Conservation (phyloP, 163 green algal genomes). For the Prototheca cutis region DNA sequence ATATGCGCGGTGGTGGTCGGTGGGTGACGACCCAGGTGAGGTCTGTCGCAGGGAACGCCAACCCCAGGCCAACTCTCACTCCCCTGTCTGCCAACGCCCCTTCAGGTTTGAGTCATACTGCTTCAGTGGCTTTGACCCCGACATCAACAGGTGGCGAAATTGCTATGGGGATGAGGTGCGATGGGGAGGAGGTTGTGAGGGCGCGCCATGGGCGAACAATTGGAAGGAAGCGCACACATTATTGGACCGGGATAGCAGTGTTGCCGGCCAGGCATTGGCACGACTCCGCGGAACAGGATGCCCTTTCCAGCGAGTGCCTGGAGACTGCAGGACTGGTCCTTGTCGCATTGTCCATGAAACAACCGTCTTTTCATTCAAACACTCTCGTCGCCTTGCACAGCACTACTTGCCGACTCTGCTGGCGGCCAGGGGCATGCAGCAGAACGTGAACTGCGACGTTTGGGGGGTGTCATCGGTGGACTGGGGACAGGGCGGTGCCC, state of each 20-base stretch:
- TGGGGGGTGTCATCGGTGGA: slow-evolving; percentile 16
- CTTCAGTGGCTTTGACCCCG: slow-evolving; percentile 1
- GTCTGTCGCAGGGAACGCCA: too few relatives aligned
- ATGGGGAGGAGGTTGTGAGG: too few relatives aligned
- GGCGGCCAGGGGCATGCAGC: slow-evolving; percentile 30
- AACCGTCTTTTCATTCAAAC: too few relatives aligned
- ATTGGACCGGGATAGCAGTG: too few relatives aligned
- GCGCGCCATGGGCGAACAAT: neutral
- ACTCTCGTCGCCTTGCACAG: too few relatives aligned
- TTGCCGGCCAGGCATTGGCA: too few relatives aligned
- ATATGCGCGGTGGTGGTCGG: slow-evolving; percentile 17
- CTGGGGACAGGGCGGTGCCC: slow-evolving; percentile 16
- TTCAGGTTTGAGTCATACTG: slow-evolving; percentile 35
- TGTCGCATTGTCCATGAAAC: too few relatives aligned
- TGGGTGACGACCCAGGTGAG: slow-evolving; percentile 22
- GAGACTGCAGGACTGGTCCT: too few relatives aligned
- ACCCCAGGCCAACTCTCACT: slow-evolving; percentile 21
- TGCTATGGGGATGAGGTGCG: slow-evolving; percentile 9
- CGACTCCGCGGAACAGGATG: too few relatives aligned
- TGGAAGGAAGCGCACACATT: too few relatives aligned
- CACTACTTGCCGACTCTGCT: slow-evolving; percentile 71
- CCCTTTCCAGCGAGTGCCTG: too few relatives aligned
- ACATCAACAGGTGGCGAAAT: slow-evolving; percentile 2
- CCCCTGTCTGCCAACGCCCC: slow-evolving; percentile 25
- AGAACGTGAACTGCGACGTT: slow-evolving; percentile 31